A percentile compares a stretch with the other conserved stretches of the same genome.
These are phyloP conservation scores for Cochliopodium minus DNA, from an alignment of 208 protist genomes.

Conservation along the genomic window DNA sequence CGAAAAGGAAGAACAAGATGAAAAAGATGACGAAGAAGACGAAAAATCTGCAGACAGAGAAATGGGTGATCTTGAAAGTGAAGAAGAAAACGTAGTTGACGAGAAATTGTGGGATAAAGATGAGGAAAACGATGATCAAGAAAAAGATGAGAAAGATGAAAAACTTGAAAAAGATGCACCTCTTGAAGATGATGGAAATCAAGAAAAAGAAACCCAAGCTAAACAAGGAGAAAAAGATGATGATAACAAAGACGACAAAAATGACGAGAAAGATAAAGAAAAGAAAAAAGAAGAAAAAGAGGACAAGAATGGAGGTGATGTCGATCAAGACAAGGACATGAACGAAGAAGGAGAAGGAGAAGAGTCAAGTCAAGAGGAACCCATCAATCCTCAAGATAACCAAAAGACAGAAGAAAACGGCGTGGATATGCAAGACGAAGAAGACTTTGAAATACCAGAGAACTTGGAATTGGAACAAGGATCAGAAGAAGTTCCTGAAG, in stretches of 20 bases:
- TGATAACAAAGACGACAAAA: not conserved
- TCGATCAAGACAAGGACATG: constrained; percentile 18
- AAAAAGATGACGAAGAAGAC: constrained; percentile 45
- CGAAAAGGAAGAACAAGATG: constrained; percentile 55
- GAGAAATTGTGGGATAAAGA: constrained; percentile 23
- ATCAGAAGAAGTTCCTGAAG: constrained; percentile 32
- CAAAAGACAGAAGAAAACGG: constrained; percentile 25
- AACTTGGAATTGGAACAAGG: too few relatives aligned
- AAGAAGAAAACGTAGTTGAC: constrained; percentile 13
- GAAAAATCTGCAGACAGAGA: constrained; percentile 18
- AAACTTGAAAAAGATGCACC: not conserved
- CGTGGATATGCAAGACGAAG: constrained; percentile 12
- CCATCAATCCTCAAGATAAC: constrained; percentile 5
- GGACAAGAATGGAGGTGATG: constrained; percentile 16
- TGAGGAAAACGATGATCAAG: constrained; percentile 33
- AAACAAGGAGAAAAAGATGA: constrained; percentile 3
- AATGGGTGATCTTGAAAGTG: constrained; percentile 18
- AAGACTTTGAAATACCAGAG: constrained; percentile 17
- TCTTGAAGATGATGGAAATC: not conserved
- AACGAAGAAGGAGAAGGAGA: constrained; percentile 22
- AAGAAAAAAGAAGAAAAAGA: constrained; percentile 7
- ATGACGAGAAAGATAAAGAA: not conserved
- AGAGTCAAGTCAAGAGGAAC: constrained; percentile 29
- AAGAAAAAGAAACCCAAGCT: constrained; percentile 2
- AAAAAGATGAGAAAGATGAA: constrained; percentile 15